Evolutionary conservation across 164 flowering plant species (phyloP).

Genomic region (Nymphaea thermarum): DNA sequence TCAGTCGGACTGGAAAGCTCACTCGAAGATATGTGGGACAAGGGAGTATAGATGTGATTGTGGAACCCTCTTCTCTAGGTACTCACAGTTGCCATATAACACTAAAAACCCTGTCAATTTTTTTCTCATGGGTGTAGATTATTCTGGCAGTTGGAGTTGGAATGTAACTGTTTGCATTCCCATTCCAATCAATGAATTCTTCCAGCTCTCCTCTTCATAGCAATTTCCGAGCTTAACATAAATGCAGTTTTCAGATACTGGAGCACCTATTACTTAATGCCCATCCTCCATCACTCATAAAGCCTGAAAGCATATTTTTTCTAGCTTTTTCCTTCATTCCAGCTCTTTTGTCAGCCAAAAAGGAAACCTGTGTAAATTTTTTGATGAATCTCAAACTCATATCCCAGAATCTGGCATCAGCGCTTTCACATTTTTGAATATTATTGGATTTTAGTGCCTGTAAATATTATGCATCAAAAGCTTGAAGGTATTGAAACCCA

Average conservation of each 20-base stretch:
- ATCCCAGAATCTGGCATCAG: too few species aligned
- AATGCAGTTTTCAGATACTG: neutral
- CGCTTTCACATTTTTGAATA: too few species aligned
- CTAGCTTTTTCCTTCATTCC: conserved; percentile 1
- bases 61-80: conserved; percentile 94
- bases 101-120: neutral
- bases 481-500: too few species aligned
- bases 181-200: conserved; percentile 6
- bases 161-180: too few species aligned
- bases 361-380: neutral
- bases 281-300: neutral
- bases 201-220: neutral
- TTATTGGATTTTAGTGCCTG: too few species aligned
- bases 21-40: conserved; percentile 80
- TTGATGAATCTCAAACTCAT: neutral
- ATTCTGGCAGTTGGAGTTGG: too few species aligned
- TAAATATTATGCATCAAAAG: too few species aligned
- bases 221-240: neutral
- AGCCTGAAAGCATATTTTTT: neutral
- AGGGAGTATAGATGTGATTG: conserved; percentile 89
- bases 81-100: conserved; percentile 3
- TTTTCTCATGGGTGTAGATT: neutral
- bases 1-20: conserved; percentile 95
- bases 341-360: neutral
- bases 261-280: neutral